Evolutionary conservation across 805 yeast genomes (phyloP), one percentile per base, ranked within the genome.

Genomic region (Starmera caribaea): DNA sequence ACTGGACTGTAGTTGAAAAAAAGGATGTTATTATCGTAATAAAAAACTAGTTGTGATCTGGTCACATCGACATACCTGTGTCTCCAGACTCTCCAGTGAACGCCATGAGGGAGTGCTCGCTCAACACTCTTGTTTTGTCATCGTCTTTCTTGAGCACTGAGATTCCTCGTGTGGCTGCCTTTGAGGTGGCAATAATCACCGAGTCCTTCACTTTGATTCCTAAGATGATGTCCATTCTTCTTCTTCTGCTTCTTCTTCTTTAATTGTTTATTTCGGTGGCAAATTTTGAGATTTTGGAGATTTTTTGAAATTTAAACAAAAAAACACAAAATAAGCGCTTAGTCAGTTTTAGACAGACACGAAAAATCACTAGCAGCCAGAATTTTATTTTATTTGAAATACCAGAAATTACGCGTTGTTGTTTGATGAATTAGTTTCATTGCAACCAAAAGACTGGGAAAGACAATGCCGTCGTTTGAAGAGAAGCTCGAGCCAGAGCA

Each of bases 71-170:
- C 61, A 14, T 44, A 59, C 65, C 65, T 7, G 97, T 85, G 58
- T 92, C 98, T 45, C 98, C 98, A 4, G 96, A 74, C 59, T 92
- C 98, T 41, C 98, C 98, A 2, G 95, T 81, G 65, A 66, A 89
- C 34, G 97, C 96, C 67, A 92, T 71, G 50, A 89, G 66, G 39
- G 84, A 74, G 57, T 82, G 90, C 31, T 78, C 72, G 50, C 85
- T 85, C 51, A 90, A 69, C 27, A 61, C 63, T 48, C 89, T 66
- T 9, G 94, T 85, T 65, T 87, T 87, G 62, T 81, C 88, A 61
- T 87, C 96, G 37, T 73, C 69, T 38, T 75, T 78, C 55, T 85
- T 85, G 49, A 87, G 64, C 38, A 87, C 74, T 12, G 95, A 81
- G 40, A 88, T 82, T 41, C 96, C 96, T 50, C 98, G 75, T 9